Percentiles rank a stretch among this genome's conserved stretches.
Conservation (phyloP, 495 filamentous ascomycete genomes). For the Penicillium ucsense region DNA sequence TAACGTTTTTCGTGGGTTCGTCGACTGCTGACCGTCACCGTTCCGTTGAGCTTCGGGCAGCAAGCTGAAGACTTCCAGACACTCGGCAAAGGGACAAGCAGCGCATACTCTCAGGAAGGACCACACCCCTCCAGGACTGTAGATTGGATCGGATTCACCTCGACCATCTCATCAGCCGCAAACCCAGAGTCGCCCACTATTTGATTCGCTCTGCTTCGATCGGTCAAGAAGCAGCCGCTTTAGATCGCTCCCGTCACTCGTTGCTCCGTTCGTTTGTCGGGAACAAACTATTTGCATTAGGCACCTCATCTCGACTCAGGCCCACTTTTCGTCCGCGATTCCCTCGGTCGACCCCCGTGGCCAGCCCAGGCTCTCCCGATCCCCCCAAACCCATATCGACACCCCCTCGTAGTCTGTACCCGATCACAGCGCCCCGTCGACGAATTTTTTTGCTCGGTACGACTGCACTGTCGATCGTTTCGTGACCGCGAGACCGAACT, state of each 20-base stretch:
- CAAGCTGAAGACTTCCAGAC: not conserved
- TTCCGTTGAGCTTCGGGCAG: not conserved
- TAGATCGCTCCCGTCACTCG: not conserved
- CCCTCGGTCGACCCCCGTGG: conserved; percentile 12
- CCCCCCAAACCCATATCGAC: not conserved
- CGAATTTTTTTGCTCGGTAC: too few relatives aligned
- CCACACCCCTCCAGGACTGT: too few relatives aligned
- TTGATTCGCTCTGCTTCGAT: not conserved
- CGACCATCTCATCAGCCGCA: too few relatives aligned
- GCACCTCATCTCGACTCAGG: too few relatives aligned
- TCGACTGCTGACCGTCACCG: not conserved
- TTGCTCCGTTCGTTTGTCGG: not conserved
- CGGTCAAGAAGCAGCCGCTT: not conserved
- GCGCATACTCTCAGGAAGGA: too few relatives aligned
- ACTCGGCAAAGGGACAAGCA: too few relatives aligned
- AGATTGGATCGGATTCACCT: too few relatives aligned
- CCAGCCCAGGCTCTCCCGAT: conserved; percentile 1
- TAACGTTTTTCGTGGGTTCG: too few relatives aligned
- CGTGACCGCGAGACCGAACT: not conserved
- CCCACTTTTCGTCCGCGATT: conserved; percentile 1
- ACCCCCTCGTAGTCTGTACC: not conserved
- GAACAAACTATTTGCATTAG: too few relatives aligned
- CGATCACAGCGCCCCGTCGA: too few relatives aligned
- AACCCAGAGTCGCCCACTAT: too few relatives aligned
- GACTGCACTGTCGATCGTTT: too few relatives aligned